These are phyloP conservation scores for Mucor irregularis DNA, from an alignment of 371 early-diverging fungal genomes.

Conservation along the genomic window DNA sequence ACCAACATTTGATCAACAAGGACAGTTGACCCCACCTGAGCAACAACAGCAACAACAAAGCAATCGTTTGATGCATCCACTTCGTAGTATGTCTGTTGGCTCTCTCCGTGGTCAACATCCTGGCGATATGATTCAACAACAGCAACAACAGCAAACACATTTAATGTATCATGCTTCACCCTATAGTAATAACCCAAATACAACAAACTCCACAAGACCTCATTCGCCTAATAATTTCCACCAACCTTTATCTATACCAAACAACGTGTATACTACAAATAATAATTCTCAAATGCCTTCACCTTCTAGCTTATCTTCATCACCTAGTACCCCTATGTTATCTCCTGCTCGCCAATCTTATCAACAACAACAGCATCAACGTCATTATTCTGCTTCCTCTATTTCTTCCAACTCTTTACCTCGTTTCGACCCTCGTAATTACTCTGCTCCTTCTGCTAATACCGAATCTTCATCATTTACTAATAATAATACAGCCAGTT, in stretches of 20 bases:
- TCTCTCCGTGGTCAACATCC: conserved; percentile 24
- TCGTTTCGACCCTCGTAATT: conserved; percentile 27
- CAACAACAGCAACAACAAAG: conserved; percentile 6
- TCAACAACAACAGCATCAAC: conserved; percentile 29
- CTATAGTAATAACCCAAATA: neutral
- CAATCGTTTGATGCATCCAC: conserved; percentile 24
- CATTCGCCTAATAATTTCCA: conserved; percentile 3
- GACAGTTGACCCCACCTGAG: conserved; percentile 22
- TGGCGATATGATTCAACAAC: conserved; percentile 4
- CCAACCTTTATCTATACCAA: conserved; percentile 19
- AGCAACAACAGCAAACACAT: too few species aligned
- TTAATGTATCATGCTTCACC: conserved; percentile 18
- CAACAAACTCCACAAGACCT: neutral
- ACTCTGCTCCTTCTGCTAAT: neutral
- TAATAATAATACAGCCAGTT: neutral
- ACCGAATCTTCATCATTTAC: neutral
- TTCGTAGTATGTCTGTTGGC: conserved; percentile 43
- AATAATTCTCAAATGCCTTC: conserved; percentile 28
- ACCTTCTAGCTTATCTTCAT: conserved; percentile 33
- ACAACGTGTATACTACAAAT: conserved; percentile 11
- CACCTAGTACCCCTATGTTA: conserved; percentile 39
- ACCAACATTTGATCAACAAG: conserved; percentile 30
- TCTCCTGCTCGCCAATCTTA: conserved; percentile 29
- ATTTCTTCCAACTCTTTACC: conserved; percentile 24
- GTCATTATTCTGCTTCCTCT: conserved; percentile 31